Conservation (phyloP, 192 early-diverging fungal genomes). For the Cetraspora pellucida region DNA sequence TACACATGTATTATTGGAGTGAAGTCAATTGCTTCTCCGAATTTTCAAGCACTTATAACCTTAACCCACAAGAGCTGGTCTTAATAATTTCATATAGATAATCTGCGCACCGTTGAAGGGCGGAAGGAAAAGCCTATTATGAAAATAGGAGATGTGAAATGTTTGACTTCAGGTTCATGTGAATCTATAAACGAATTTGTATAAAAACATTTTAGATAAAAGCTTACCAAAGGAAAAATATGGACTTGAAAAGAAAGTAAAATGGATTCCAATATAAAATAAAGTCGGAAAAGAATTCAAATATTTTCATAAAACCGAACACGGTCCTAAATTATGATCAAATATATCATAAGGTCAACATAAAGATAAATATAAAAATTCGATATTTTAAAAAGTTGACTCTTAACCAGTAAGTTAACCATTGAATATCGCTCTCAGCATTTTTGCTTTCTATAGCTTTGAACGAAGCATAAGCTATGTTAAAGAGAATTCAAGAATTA, state of each 20-base stretch:
- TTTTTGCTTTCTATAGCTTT: conserved; percentile 83
- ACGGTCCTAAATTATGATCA: conserved; percentile 57
- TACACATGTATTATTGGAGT: too few relatives aligned
- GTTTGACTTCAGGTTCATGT: too few relatives aligned
- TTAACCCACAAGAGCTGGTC: conserved; percentile 46
- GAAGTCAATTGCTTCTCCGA: too few relatives aligned
- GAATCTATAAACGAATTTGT: background rate
- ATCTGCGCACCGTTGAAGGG: conserved; percentile 70
- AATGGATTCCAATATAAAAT: conserved; percentile 93
- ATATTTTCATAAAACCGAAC: conserved; percentile 81
- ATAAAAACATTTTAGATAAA: conserved; percentile 40
- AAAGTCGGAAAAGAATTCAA: conserved; percentile 88
- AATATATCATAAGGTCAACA: background rate
- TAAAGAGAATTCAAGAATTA: conserved; percentile 1
- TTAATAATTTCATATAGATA: conserved; percentile 74
- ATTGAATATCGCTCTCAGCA: conserved; percentile 82
- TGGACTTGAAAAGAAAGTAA: conserved; percentile 91
- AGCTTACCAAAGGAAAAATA: conserved; percentile 80
- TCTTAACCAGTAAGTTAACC: conserved; percentile 84
- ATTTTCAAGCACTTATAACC: too few relatives aligned
- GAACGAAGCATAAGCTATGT: conserved; percentile 83
- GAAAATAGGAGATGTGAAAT: background rate
- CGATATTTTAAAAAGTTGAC: background rate
- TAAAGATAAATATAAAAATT: background rate
- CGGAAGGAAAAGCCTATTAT: conserved; percentile 11